These are phyloP conservation scores for Kwoniella shivajii DNA, from an alignment of 1,284 basidiomycete genomes.

Conservation along the genomic window DNA sequence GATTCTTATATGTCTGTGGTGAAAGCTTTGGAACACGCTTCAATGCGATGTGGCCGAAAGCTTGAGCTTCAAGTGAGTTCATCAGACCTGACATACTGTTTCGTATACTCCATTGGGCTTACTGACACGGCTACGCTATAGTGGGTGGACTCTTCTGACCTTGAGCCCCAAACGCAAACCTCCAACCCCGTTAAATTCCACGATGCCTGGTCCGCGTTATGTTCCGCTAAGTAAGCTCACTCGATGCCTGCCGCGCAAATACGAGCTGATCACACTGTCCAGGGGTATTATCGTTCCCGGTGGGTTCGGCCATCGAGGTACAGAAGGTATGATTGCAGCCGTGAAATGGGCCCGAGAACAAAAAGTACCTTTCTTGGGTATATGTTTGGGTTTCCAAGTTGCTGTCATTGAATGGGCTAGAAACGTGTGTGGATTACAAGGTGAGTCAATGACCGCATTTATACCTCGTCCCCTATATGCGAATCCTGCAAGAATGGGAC, in stretches of 20 bases:
- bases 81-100: conserved; percentile 21
- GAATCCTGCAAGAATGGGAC: background rate
- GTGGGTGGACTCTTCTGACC: conserved; percentile 97
- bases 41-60: conserved; percentile 85
- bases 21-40: conserved; percentile 96
- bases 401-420: conserved; percentile 95
- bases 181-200: conserved; percentile 87
- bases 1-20: conserved; percentile 99
- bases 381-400: conserved; percentile 97
- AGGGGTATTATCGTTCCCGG: conserved; percentile 95
- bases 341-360: conserved; percentile 97
- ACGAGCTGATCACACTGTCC: conserved; percentile 9
- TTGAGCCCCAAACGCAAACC: conserved; percentile 78
- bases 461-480: background rate
- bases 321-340: conserved; percentile 96
- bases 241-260: background rate
- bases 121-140: conserved; percentile 40
- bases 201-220: conserved; percentile 91
- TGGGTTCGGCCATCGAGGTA: conserved; percentile 90
- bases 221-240: conserved; percentile 75
- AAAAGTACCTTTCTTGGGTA: conserved; percentile 91
- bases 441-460: conserved; percentile 56
- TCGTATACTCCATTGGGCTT: background rate
- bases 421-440: conserved; percentile 73
- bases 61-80: conserved; percentile 71